Evolutionary conservation across 768 basidiomycete species (phyloP).

Genomic region (Xanthoconium stramineum): DNA sequence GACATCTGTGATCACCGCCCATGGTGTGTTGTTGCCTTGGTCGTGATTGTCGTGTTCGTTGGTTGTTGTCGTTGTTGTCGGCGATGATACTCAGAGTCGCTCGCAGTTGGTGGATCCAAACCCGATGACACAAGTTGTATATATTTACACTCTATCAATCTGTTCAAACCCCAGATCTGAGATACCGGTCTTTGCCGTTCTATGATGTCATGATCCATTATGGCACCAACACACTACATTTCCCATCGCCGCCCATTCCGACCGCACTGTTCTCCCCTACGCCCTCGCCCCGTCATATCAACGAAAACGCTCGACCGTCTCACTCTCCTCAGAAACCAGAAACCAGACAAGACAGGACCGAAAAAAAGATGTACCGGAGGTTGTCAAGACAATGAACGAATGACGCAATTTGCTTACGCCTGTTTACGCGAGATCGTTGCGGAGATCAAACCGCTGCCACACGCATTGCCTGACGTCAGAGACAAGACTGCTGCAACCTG

Average conservation of each 20-base stretch:
- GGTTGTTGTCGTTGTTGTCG: conserved; percentile 5
- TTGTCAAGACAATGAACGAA: conserved; percentile 32
- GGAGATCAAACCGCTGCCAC: conserved; percentile 54
- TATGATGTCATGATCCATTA: conserved; percentile 31
- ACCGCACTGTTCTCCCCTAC: neutral
- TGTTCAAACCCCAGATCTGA: conserved; percentile 32
- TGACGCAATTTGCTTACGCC: conserved; percentile 30
- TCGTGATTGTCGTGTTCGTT: conserved; percentile 1
- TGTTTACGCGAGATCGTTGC: conserved; percentile 53
- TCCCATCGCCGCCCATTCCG: too few species aligned
- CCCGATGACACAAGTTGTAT: conserved; percentile 37
- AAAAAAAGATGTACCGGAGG: conserved; percentile 8
- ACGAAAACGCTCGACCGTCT: neutral
- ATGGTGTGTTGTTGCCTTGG: conserved; percentile 33
- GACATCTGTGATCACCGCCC: conserved; percentile 84
- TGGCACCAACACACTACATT: conserved; percentile 1
- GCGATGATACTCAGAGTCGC: conserved; percentile 16
- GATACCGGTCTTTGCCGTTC: conserved; percentile 27
- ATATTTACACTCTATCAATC: conserved; percentile 34
- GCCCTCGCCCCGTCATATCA: neutral
- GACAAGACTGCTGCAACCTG: conserved; percentile 2
- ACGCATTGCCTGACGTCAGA: conserved; percentile 28
- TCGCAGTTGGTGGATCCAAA: conserved; percentile 25
- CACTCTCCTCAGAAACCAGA: neutral
- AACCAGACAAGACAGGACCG: neutral